Conservation (phyloP, 2,329 filamentous ascomycete species). For the Fusarium sp. region DNA sequence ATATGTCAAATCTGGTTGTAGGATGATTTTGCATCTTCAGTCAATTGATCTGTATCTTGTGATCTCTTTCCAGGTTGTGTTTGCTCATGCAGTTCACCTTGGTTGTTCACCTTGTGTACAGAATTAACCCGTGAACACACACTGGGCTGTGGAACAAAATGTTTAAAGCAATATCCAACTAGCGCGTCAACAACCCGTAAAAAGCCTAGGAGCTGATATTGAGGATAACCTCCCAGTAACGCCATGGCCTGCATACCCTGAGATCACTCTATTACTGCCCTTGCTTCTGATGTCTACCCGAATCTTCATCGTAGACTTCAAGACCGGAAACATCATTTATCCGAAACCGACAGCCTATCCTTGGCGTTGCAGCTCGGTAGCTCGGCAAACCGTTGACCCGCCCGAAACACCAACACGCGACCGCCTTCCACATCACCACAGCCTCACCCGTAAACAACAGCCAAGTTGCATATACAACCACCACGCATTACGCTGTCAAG, state of each 20-base stretch:
- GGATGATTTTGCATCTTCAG: neutral
- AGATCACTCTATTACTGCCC: too few species aligned
- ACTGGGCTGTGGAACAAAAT: too few species aligned
- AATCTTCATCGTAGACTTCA: neutral
- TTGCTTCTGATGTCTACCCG: neutral
- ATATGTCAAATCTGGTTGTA: neutral
- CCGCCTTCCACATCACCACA: neutral
- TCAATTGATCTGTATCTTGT: too few species aligned
- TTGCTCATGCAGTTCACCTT: too few species aligned
- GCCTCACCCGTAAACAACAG: neutral
- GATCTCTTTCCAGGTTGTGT: too few species aligned
- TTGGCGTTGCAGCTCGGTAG: neutral
- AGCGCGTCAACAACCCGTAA: too few species aligned
- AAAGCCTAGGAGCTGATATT: too few species aligned
- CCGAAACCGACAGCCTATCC: neutral
- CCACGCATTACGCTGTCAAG: neutral
- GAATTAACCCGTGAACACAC: too few species aligned
- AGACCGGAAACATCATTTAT: neutral
- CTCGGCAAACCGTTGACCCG: neutral
- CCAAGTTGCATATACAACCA: neutral
- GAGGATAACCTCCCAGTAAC: too few species aligned
- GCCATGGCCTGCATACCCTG: too few species aligned
- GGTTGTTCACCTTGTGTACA: too few species aligned
- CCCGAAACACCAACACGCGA: constrained; percentile 5
- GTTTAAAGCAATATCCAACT: too few species aligned